phyloP scores from a whole-genome alignment of 2,329 filamentous ascomycete genomes.

The Neonectria hederae region DNA sequence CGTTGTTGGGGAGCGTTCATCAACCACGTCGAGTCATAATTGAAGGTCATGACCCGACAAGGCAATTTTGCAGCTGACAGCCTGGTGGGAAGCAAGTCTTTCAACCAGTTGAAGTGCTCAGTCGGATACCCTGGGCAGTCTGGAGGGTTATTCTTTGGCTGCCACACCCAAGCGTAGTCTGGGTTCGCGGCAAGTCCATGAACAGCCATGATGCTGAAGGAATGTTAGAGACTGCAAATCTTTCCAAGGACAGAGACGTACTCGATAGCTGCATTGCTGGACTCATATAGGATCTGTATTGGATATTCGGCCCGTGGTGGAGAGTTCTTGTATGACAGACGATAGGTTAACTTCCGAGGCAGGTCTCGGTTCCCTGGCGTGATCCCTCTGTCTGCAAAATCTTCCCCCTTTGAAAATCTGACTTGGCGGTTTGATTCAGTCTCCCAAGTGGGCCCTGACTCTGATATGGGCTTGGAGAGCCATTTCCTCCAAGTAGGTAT shows the following conservation, averaged over 20 bases:
- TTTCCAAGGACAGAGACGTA: background rate
- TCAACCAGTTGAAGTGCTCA: background rate
- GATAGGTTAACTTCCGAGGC: background rate
- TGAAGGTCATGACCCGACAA: background rate
- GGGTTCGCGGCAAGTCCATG: background rate
- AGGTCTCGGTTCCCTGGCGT: background rate
- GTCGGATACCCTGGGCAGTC: background rate
- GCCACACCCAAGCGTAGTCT: constrained; percentile 1
- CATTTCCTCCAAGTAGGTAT: background rate
- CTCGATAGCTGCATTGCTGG: background rate
- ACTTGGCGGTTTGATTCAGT: no score
- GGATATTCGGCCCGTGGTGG: background rate
- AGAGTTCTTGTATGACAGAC: background rate
- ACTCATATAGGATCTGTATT: background rate
- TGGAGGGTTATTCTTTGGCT: background rate
- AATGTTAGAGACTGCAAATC: background rate
- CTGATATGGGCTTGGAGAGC: background rate
- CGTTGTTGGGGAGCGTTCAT: background rate
- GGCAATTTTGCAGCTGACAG: background rate
- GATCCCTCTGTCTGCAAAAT: background rate
- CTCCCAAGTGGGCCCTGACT: background rate
- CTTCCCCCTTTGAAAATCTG: background rate
- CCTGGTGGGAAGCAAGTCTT: background rate
- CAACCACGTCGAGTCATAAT: background rate
- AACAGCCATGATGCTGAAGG: background rate